phyloP scores from a whole-genome alignment of 257 asterid species.

The Scutellaria baicalensis region DNA sequence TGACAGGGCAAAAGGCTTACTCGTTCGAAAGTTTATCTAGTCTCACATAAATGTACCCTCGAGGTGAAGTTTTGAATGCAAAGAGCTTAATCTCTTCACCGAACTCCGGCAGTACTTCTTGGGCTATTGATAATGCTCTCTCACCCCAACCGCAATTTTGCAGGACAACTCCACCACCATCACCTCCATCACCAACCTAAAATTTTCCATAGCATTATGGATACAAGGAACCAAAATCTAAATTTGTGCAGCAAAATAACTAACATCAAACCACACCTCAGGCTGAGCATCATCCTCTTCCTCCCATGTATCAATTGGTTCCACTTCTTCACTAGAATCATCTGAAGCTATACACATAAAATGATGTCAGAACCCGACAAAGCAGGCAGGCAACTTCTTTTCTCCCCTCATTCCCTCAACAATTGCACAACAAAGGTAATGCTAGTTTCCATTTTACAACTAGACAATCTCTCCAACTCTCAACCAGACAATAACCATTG shows the following conservation, averaged over 20 bases:
- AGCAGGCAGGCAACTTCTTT: neutral
- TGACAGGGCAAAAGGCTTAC: conserved; percentile 37
- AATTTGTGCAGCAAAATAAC: neutral
- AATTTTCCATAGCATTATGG: neutral
- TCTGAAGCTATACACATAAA: conserved; percentile 23
- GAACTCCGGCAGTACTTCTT: conserved; percentile 41
- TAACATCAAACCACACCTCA: conserved; percentile 36
- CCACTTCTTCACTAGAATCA: conserved; percentile 48
- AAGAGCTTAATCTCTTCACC: conserved; percentile 65
- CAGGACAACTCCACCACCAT: conserved; percentile 85
- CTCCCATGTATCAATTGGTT: conserved; percentile 87
- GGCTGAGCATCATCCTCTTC: conserved; percentile 83
- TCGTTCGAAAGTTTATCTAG: conserved; percentile 66
- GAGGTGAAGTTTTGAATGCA: conserved; percentile 77
- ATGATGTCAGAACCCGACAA: neutral
- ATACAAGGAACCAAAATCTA: neutral
- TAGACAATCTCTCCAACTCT: neutral
- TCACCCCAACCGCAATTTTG: conserved; percentile 78
- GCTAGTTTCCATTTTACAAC: neutral
- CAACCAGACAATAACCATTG: neutral
- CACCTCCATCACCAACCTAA: conserved; percentile 91
- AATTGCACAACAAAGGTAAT: neutral
- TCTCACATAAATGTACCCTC: conserved; percentile 81
- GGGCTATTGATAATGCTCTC: conserved; percentile 54
- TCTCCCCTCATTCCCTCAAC: neutral